Percentiles rank a stretch among this genome's conserved stretches.
Evolutionary conservation across 805 yeast genomes (phyloP).

Genomic region (Kregervanrija fluxuum): DNA sequence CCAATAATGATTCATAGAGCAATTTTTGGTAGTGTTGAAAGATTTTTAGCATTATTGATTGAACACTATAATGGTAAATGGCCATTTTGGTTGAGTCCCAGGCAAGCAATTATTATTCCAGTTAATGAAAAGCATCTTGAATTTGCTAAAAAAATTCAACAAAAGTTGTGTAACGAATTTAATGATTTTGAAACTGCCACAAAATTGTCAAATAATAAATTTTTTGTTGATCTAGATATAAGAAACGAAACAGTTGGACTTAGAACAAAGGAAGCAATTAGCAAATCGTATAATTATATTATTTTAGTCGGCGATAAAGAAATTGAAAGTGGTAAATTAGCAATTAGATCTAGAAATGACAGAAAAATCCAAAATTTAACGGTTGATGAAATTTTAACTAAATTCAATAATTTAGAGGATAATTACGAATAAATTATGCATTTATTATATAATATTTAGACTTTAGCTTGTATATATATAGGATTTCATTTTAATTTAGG

Average conservation of each 20-base stretch:
- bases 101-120: slow-evolving; percentile 83
- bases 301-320: slow-evolving; percentile 88
- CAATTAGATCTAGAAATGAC: slow-evolving; percentile 54
- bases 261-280: slow-evolving; percentile 72
- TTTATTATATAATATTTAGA: slow-evolving; percentile 1
- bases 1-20: slow-evolving; percentile 98
- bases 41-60: slow-evolving; percentile 83
- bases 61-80: slow-evolving; percentile 90
- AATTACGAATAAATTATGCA: slow-evolving; percentile 28
- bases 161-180: slow-evolving; percentile 36
- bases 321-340: slow-evolving; percentile 46
- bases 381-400: slow-evolving; percentile 41
- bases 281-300: slow-evolving; percentile 69
- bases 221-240: slow-evolving; percentile 68
- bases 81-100: slow-evolving; percentile 97
- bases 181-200: slow-evolving; percentile 35
- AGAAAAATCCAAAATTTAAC: slow-evolving; percentile 39
- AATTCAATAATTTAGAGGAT: slow-evolving; percentile 51
- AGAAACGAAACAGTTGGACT: slow-evolving; percentile 74
- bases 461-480: slow-evolving; percentile 7
- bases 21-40: slow-evolving; percentile 87
- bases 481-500: slow-evolving; percentile 15
- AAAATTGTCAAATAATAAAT: slow-evolving; percentile 51
- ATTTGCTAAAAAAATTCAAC: slow-evolving; percentile 44
- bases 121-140: slow-evolving; percentile 55